Base-by-base conservation (phyloP, 2,329 filamentous ascomycete genomes). In the Xenoacremonium recifei region DNA sequence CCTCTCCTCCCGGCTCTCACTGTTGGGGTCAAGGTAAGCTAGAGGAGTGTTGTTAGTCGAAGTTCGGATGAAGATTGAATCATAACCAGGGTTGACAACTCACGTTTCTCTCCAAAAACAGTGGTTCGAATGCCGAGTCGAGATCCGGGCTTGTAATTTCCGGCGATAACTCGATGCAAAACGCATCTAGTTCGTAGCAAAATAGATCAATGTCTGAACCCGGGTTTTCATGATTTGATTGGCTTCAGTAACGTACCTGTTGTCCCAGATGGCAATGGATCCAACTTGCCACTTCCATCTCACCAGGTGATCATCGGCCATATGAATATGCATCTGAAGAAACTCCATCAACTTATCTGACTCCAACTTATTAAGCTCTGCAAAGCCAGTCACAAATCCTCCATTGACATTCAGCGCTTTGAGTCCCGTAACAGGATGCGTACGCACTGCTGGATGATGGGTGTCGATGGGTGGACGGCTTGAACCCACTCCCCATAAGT, bases 251-350 rank as follows among this genome's bases (percentile, higher is more conserved):
- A 3, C 39, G 16, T 35, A 47, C 40, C 51, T 33, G 47, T 76
- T 76, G 40, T 77, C 73, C 72, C 73, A 76, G 56, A 76, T 70
- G 1, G 73, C 72, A 5, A 75, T 68, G 21, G 67, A 70, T 1
- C 72, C 72, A 6, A 70, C 67, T 0, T 63, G 55, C 72, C 74
- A 77, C 44, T 73, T 75, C 65, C 71, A 75, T 3, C 73, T 60
- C 5, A 76, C 72, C 17, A 63, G 64, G 48, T 75, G 72, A 47
- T 76, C 74, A 36, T 75, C 71, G 2, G 70, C 72, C 0, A 69
- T 67, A 48, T 75, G 71, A 20, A 76, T 67, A 47, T 75, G 72
- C 36, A 66, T 66, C 3, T 57, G 45, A 35, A 74, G 67, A 42
- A 76, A 73, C 36, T 72, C 68, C 1, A 75, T 56, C 4, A 75